Evolutionary conservation across 1,284 basidiomycete genomes (phyloP), one percentile per base, ranked within the genome.

Genomic region (Malassezia obtusa): DNA sequence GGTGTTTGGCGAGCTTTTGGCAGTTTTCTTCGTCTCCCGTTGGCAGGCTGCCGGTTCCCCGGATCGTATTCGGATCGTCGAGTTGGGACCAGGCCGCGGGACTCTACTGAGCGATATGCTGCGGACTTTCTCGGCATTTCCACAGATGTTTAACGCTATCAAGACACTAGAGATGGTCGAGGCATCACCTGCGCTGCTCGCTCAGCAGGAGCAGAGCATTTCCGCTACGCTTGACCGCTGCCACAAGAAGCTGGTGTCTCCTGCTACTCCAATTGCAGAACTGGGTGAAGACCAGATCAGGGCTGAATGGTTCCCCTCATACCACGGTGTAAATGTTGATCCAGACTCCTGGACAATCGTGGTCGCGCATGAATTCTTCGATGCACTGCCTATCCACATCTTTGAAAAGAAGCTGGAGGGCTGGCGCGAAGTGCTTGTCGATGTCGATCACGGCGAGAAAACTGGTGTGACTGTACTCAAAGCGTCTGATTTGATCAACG

Each of bases 291-390:
- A 1, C 68, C 58, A 52, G 12, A 55, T 73, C 15, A 35, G 69
- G 7, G 60, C 90, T 12, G 68, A 79, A 11, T 98, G 90, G 89
- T 82, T 86, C 65, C 81, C 86, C 49, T 78, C 80, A 0, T 75
- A 92, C 7, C 82, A 86, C 31, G 81, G 85, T 31, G 76, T 96
- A 0, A 75, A 80, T 0, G 57, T 77, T 21, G 63, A 77, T 76
- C 46, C 65, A 73, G 67, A 49, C 3, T 45, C 55, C 36, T 96
- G 84, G 74, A 94, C 89, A 0, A 83, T 95, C 77, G 75, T 94
- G 19, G 77, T 95, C 7, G 94, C 92, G 0, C 92, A 98, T 73
- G 94, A 98, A 71, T 95, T 98, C 76, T 96, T 99, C 61, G 94
- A 98, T 69, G 92, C 92, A 0, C 78, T 99, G 45, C 92, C 92